Base-by-base conservation (phyloP, 257 asterid species). In the Catharanthus roseus region DNA sequence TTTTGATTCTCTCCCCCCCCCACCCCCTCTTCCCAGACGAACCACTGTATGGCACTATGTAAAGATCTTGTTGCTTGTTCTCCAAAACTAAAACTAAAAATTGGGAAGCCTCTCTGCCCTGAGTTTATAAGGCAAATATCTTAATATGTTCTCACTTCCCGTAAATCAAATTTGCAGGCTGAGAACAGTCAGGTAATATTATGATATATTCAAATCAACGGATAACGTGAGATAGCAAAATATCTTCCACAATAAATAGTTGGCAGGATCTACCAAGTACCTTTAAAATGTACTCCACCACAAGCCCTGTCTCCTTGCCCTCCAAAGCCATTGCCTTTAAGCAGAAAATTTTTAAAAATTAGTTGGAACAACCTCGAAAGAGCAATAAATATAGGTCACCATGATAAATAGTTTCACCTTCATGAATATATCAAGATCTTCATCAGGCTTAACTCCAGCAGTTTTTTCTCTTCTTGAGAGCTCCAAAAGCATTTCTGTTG, bases 371-470 rank as follows among this genome's bases (percentile, higher is more conserved):
- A 57, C 47, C 29, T 60, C 16, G 23, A 58, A 26, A 18, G 65
- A 19, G 28, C 0, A 57, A 10, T 16, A 53, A 31, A 57, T 29
- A n/a, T 69, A 21, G 38, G 21, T 33, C 58, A 58, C 42, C 50
- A 29, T 28, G 49, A 47, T 36, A 49, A 66, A 72, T 69, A 67
- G 58, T 65, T 63, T 50, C 81, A 87, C 98, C 96, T 93, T 93
- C 85, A 93, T 85, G 85, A 93, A 89, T 75, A 90, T 81, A 74
- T 93, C 98, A 76, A 93, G 96, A 87, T 93, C 98, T 84, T 90
- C 95, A 77, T 93, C 97, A 38, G 97, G 97, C 79, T 89, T 93
- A 65, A 84, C 82, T 73, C 96, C 93, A 62, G 96, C 83, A 65
- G 82, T 58, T 79, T 93, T 93, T 83, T 93, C 98, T 82, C 98